Percentiles rank a stretch among this genome's conserved stretches.
Conservation (phyloP, 441 rosid species). For the Mallotus japonicus region DNA sequence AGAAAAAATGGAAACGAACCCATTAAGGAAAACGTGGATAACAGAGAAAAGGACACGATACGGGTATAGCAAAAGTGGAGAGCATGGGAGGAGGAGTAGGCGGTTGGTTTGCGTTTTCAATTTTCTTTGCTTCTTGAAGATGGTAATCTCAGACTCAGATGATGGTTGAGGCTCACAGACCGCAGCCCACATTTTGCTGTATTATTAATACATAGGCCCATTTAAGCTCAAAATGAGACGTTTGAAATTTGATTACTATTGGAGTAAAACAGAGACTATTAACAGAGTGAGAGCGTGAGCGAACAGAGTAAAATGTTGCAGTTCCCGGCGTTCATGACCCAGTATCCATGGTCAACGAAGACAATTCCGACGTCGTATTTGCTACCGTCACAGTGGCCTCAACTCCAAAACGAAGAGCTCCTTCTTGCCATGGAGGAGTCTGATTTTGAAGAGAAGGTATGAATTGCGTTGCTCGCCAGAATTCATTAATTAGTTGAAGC, state of each 20-base stretch:
- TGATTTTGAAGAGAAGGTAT: constrained; percentile 62
- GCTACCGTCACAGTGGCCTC: constrained; percentile 61
- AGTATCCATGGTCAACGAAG: constrained; percentile 55
- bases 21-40: constrained; percentile 40
- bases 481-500: too few relatives aligned
- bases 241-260: too few relatives aligned
- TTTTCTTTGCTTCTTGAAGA: constrained; percentile 11
- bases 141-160: not conserved
- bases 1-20: constrained; percentile 9
- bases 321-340: constrained; percentile 68
- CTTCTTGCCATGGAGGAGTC: constrained; percentile 79
- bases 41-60: constrained; percentile 26
- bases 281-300: not conserved
- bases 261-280: too few relatives aligned
- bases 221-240: too few relatives aligned
- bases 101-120: not conserved
- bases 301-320: constrained; percentile 45
- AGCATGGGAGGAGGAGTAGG: not conserved
- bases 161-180: too few relatives aligned
- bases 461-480: not conserved
- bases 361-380: constrained; percentile 49
- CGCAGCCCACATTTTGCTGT: too few relatives aligned
- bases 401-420: constrained; percentile 54
- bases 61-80: not conserved
- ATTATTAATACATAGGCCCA: too few relatives aligned